A percentile compares a stretch with the other conserved stretches of the same genome.
These are phyloP conservation scores for Neonectria sp. DNA, from an alignment of 2,329 filamentous ascomycete species.

Conservation along the genomic window DNA sequence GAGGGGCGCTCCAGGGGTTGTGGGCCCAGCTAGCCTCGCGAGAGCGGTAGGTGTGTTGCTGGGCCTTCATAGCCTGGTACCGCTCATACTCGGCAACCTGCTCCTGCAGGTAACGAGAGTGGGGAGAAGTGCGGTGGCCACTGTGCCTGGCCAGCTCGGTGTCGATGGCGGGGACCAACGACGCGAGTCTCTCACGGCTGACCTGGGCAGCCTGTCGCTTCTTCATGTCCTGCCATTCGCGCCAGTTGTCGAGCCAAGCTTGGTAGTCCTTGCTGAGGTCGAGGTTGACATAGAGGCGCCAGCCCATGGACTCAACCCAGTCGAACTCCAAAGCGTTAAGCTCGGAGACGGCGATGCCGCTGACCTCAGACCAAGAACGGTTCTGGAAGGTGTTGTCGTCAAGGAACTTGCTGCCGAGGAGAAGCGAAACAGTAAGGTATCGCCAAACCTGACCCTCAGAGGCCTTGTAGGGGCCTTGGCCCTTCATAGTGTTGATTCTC, in stretches of 20 bases:
- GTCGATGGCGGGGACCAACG: slow-evolving; percentile 65
- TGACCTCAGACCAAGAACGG: slow-evolving; percentile 96
- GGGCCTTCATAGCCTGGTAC: slow-evolving; percentile 61
- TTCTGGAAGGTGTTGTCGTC: slow-evolving; percentile 99
- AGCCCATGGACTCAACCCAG: slow-evolving; percentile 87
- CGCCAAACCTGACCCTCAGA: slow-evolving; percentile 85
- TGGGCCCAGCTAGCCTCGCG: slow-evolving; percentile 63
- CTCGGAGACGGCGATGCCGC: slow-evolving; percentile 86
- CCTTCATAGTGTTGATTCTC: slow-evolving; percentile 82
- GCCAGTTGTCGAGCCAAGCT: slow-evolving; percentile 74
- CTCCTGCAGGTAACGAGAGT: slow-evolving; percentile 67
- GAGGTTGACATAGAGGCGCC: slow-evolving; percentile 89
- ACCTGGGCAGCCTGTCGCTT: slow-evolving; percentile 66
- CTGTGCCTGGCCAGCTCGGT: slow-evolving; percentile 58
- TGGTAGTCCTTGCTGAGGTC: slow-evolving; percentile 80
- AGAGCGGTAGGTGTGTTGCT: slow-evolving; percentile 58
- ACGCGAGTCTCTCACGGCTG: slow-evolving; percentile 65
- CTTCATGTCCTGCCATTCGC: slow-evolving; percentile 70
- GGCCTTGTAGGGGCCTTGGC: slow-evolving; percentile 67
- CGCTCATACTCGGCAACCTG: slow-evolving; percentile 70
- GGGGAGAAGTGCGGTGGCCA: slow-evolving; percentile 54
- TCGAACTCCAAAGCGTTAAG: slow-evolving; percentile 90
- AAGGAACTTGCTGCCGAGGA: slow-evolving; percentile 94
- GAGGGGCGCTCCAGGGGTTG: slow-evolving; percentile 64
- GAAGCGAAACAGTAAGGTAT: slow-evolving; percentile 86